These are phyloP conservation scores for Grigorovia transvaalensis DNA, from an alignment of 805 yeast species.

Conservation along the genomic window DNA sequence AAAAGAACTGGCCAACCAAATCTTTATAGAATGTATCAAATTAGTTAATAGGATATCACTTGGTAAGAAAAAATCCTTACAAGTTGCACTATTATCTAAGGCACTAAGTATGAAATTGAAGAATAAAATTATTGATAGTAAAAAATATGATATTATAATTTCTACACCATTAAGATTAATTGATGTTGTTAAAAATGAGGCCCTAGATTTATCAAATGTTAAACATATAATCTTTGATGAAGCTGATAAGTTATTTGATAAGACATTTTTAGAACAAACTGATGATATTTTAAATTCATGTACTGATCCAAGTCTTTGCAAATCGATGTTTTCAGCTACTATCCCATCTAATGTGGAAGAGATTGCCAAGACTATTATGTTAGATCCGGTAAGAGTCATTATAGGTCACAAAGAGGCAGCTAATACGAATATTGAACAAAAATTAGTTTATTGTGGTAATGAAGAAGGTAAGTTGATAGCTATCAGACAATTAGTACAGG, in stretches of 20 bases:
- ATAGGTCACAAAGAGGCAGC: constrained; percentile 95
- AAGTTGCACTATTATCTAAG: constrained; percentile 58
- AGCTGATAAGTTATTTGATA: constrained; percentile 87
- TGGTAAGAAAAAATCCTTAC: constrained; percentile 42
- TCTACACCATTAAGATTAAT: constrained; percentile 85
- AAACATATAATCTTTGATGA: constrained; percentile 81
- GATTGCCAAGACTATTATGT: constrained; percentile 75
- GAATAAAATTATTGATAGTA: constrained; percentile 45
- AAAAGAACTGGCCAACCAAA: constrained; percentile 85
- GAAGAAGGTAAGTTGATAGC: constrained; percentile 95
- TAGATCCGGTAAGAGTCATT: constrained; percentile 72
- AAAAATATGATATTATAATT: constrained; percentile 69
- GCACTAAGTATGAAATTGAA: constrained; percentile 59
- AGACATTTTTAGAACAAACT: constrained; percentile 79
- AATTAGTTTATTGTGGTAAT: constrained; percentile 74
- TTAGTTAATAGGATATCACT: constrained; percentile 34
- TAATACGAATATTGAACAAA: constrained; percentile 69
- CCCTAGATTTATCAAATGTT: constrained; percentile 53
- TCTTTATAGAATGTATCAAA: constrained; percentile 53
- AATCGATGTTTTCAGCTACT: constrained; percentile 89
- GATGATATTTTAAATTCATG: constrained; percentile 57
- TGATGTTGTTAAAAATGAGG: constrained; percentile 57
- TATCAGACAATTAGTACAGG: constrained; percentile 74
- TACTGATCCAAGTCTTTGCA: constrained; percentile 38
- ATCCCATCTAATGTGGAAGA: constrained; percentile 90